Conservation (phyloP, 306 rosid species). For the Lablab purpureus region DNA sequence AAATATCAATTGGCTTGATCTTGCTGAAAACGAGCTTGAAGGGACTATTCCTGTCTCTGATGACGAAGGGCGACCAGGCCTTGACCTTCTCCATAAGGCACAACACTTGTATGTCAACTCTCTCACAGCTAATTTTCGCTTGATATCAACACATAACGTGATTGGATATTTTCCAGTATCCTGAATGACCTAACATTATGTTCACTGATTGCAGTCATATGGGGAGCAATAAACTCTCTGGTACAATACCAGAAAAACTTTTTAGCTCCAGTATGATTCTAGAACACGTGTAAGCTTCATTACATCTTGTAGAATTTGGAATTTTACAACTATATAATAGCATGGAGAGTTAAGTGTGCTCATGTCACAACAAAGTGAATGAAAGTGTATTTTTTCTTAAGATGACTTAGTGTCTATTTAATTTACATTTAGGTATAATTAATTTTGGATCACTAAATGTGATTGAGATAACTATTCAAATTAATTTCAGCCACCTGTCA, state of each 20-base stretch:
- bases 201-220: constrained; percentile 63
- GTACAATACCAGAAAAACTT: constrained; percentile 56
- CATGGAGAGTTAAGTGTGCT: constrained; percentile 23
- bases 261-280: constrained; percentile 60
- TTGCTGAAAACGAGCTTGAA: constrained; percentile 56
- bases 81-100: constrained; percentile 55
- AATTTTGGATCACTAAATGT: not conserved
- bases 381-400: not conserved
- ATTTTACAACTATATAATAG: not conserved
- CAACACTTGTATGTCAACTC: constrained; percentile 57
- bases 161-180: constrained; percentile 34
- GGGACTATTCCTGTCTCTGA: constrained; percentile 61
- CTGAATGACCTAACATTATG: constrained; percentile 39
- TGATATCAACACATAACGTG: constrained; percentile 26
- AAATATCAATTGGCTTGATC: constrained; percentile 60
- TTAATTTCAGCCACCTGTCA: not conserved
- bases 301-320: constrained; percentile 16
- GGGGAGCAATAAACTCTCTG: constrained; percentile 59
- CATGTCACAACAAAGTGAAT: constrained; percentile 5
- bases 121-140: constrained; percentile 26
- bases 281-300: constrained; percentile 66
- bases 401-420: not conserved
- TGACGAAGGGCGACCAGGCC: constrained; percentile 47
- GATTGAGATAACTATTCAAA: not conserved
- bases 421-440: not conserved